Evolutionary conservation across 345 rosid genomes (phyloP).

Genomic region (Syzygium grande): DNA sequence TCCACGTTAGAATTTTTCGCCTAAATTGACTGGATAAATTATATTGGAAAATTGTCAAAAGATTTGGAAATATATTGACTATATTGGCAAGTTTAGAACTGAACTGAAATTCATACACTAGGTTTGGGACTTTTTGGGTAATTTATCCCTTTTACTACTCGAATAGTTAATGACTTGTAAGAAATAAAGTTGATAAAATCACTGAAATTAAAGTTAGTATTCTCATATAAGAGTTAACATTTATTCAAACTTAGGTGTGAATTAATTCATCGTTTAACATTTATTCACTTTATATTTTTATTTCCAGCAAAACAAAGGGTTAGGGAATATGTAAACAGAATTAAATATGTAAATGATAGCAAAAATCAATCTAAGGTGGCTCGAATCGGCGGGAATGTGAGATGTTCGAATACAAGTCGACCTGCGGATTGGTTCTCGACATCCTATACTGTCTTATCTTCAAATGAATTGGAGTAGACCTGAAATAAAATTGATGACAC

Average conservation of each 20-base stretch:
- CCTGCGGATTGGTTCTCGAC: neutral
- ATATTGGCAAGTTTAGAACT: no score
- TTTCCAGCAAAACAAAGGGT: neutral
- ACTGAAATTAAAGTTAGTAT: neutral
- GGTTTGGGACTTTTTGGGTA: no score
- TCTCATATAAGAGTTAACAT: neutral
- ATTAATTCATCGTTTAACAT: neutral
- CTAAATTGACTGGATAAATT: no score
- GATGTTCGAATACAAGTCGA: neutral
- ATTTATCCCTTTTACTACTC: no score
- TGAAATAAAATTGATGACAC: neutral
- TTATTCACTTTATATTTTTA: no score
- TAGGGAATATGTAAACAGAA: neutral
- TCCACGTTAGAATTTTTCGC: no score
- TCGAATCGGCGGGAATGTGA: neutral
- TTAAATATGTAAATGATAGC: no score
- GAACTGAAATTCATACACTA: no score
- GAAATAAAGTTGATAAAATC: no score
- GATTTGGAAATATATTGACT: no score
- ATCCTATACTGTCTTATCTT: neutral
- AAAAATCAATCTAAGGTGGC: neutral
- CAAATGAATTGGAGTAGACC: neutral
- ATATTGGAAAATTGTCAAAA: no score
- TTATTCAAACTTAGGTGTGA: neutral
- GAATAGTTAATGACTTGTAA: no score